Evolutionary conservation across 1,284 basidiomycete species (phyloP).

Genomic region (Leccinum subrobustum): DNA sequence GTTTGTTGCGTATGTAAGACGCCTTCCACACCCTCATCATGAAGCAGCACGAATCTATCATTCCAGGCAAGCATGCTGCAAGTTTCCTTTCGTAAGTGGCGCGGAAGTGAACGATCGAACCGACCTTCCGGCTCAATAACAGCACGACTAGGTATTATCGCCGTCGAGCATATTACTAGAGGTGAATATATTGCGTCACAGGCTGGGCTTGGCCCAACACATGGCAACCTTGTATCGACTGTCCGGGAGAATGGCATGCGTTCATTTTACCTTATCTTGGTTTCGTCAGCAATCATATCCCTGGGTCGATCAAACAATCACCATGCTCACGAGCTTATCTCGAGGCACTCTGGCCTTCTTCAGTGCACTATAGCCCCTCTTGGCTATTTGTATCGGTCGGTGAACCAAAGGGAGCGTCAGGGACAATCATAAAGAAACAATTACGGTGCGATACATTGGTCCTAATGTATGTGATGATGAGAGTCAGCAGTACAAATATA

Average conservation of each 20-base stretch:
- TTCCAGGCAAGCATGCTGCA: conserved; percentile 22
- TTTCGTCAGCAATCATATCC: conserved; percentile 3
- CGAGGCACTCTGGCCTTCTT: neutral
- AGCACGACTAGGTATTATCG: conserved; percentile 16
- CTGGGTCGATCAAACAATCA: conserved; percentile 3
- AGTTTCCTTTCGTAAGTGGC: conserved; percentile 31
- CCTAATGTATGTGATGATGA: conserved; percentile 19
- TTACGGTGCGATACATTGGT: conserved; percentile 21
- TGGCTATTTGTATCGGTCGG: neutral
- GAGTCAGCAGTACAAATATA: conserved; percentile 28
- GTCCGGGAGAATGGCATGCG: neutral
- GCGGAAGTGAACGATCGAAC: conserved; percentile 30
- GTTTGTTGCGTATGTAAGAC: conserved; percentile 30
- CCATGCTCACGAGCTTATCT: neutral
- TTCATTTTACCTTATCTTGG: conserved; percentile 7
- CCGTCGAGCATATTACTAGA: conserved; percentile 18
- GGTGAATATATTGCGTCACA: conserved; percentile 30
- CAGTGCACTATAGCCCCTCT: neutral
- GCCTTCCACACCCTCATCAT: conserved; percentile 15
- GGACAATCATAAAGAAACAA: conserved; percentile 21
- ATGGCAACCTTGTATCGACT: conserved; percentile 4
- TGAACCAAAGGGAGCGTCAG: conserved; percentile 14
- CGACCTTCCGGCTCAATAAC: conserved; percentile 19
- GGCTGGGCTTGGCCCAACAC: conserved; percentile 19
- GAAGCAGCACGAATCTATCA: conserved; percentile 18